A percentile compares a stretch with the other conserved stretches of the same genome.
phyloP scores from a whole-genome alignment of 345 rosid species.

The Firmiana major region DNA sequence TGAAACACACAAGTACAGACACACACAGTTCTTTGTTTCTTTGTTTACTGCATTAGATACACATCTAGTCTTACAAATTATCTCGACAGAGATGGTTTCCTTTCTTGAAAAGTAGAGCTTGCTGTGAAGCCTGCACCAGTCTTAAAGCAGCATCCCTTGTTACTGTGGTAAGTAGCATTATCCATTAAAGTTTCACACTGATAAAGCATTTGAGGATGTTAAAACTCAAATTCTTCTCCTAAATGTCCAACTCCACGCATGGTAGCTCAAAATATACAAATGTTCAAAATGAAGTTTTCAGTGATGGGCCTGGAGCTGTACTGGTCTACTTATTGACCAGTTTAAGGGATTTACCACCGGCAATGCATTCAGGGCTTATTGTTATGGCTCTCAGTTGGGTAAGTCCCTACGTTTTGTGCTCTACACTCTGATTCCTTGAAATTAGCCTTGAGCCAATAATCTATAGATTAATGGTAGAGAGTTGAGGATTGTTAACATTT shows the following conservation, averaged over 20 bases:
- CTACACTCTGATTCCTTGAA: neutral
- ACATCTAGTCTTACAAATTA: constrained; percentile 13
- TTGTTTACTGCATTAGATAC: neutral
- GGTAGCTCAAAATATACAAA: constrained; percentile 32
- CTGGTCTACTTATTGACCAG: constrained; percentile 88
- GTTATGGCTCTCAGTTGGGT: constrained; percentile 99
- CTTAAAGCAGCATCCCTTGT: constrained; percentile 96
- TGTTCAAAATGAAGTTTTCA: constrained; percentile 43
- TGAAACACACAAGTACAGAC: neutral
- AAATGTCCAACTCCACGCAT: constrained; percentile 28
- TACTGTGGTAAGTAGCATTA: constrained; percentile 65
- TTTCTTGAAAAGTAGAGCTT: constrained; percentile 78
- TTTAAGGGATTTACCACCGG: constrained; percentile 89
- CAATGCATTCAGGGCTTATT: constrained; percentile 85
- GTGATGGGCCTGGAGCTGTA: constrained; percentile 89
- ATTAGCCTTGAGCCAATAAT: neutral
- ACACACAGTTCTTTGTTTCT: neutral
- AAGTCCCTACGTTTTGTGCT: constrained; percentile 21
- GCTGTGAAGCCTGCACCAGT: constrained; percentile 97
- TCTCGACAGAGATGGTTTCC: constrained; percentile 89
- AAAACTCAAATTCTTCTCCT: neutral
- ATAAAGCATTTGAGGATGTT: neutral
- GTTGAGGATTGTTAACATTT: neutral
- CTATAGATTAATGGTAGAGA: neutral
- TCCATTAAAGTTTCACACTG: constrained; percentile 2